These are phyloP conservation scores for Lunularia cruciata DNA, from an alignment of 225 moss, liverwort and hornwort genomes.

Conservation along the genomic window DNA sequence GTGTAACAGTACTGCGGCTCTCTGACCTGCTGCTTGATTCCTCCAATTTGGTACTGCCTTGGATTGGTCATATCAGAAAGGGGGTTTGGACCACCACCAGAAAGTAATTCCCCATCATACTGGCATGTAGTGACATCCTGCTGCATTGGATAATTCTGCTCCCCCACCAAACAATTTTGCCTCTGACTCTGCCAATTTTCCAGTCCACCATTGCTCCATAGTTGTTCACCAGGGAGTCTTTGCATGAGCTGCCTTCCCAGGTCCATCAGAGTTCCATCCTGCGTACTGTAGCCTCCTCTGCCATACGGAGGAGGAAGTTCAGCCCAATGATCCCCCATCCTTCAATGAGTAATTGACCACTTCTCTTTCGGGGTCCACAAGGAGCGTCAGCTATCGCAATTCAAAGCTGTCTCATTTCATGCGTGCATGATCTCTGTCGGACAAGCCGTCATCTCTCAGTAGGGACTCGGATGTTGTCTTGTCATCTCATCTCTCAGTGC, in stretches of 20 bases:
- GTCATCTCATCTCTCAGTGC: too few species aligned
- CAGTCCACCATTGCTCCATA: slow-evolving; percentile 6
- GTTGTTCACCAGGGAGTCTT: background rate
- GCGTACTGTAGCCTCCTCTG: slow-evolving; percentile 10
- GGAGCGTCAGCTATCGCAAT: too few species aligned
- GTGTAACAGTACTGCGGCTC: background rate
- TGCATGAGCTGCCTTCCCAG: slow-evolving; percentile 19
- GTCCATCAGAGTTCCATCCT: slow-evolving; percentile 23
- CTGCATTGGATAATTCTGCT: background rate
- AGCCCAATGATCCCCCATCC: slow-evolving; percentile 19
- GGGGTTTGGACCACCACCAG: background rate
- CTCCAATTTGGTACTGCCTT: background rate
- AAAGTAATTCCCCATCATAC: background rate
- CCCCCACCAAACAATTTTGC: background rate
- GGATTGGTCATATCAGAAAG: background rate
- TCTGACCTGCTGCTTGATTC: background rate
- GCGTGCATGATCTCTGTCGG: too few species aligned
- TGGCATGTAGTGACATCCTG: background rate
- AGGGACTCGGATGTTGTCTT: too few species aligned
- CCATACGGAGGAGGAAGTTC: background rate
- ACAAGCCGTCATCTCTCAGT: too few species aligned
- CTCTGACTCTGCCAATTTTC: slow-evolving; percentile 11
- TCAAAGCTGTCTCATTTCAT: too few species aligned
- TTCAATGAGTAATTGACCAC: background rate
- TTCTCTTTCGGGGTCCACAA: too few species aligned